These are phyloP conservation scores for Brassica carinata DNA, from an alignment of 345 rosid genomes.

Conservation along the genomic window DNA sequence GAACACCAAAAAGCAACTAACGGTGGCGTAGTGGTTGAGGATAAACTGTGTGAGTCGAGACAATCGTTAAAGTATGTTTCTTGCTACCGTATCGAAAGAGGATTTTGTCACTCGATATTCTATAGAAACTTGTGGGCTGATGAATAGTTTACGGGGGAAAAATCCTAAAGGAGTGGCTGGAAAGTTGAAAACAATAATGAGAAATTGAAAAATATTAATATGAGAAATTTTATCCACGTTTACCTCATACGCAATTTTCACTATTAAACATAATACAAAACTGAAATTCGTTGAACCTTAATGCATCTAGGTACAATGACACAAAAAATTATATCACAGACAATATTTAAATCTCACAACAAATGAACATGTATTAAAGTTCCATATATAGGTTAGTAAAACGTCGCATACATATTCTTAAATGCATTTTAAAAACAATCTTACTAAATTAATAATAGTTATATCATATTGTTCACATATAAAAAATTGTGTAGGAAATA, in stretches of 20 bases:
- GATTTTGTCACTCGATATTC: background rate
- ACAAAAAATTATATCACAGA: background rate
- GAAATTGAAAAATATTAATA: background rate
- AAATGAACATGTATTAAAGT: background rate
- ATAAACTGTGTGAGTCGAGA: background rate
- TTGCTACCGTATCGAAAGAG: background rate
- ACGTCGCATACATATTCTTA: background rate
- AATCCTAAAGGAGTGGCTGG: slow-evolving; percentile 3
- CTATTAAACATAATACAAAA: background rate
- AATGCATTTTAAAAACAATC: background rate
- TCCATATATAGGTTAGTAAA: background rate
- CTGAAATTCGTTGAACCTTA: slow-evolving; percentile 6
- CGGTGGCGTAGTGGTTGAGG: too few species aligned
- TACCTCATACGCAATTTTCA: background rate
- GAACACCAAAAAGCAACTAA: background rate
- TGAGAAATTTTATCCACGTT: background rate
- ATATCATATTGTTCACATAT: background rate
- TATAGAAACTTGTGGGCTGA: slow-evolving; percentile 25
- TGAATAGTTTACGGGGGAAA: background rate
- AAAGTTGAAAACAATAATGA: background rate
- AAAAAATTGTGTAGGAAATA: background rate
- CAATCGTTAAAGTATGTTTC: too few species aligned
- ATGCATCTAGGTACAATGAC: slow-evolving; percentile 4
- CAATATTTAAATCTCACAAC: background rate
- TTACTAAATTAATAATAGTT: background rate